Percentiles rank a stretch among this genome's conserved stretches.
phyloP scores from a whole-genome alignment of 306 rosid genomes.

The Cyclanthera cordifolia region DNA sequence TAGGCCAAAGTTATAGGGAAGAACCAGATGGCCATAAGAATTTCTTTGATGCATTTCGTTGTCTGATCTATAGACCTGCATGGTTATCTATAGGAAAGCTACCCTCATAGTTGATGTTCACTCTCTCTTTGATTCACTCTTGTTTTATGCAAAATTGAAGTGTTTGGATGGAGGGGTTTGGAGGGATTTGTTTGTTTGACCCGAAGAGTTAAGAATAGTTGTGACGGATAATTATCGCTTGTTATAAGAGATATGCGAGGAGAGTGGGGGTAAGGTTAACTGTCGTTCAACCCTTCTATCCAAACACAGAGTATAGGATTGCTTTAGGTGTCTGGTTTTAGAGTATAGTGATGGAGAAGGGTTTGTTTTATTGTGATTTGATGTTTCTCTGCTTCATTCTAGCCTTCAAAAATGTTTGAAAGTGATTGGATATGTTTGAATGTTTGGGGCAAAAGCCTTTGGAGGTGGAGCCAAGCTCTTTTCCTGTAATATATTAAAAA shows the following conservation, averaged over 20 bases:
- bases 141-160: neutral
- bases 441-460: slow-evolving; percentile 31
- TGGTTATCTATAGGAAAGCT: too few species aligned
- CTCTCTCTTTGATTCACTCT: neutral
- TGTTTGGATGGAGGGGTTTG: too few species aligned
- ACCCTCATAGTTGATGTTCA: neutral
- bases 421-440: slow-evolving; percentile 46
- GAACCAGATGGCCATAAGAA: slow-evolving; percentile 21
- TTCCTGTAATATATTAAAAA: slow-evolving; percentile 13
- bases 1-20: slow-evolving; percentile 12
- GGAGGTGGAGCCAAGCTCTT: slow-evolving; percentile 30
- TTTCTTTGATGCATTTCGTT: slow-evolving; percentile 18
- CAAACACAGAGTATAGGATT: too few species aligned
- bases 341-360: slow-evolving; percentile 16
- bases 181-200: too few species aligned
- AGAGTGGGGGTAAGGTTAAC: too few species aligned
- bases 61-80: too few species aligned
- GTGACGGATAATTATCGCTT: too few species aligned
- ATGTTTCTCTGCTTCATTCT: slow-evolving; percentile 35
- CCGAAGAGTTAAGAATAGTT: too few species aligned
- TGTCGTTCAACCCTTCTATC: neutral
- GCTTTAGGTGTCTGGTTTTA: slow-evolving; percentile 24
- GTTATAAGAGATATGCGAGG: too few species aligned
- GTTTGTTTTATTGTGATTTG: slow-evolving; percentile 40
- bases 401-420: slow-evolving; percentile 38